Evolutionary conservation across 2,329 filamentous ascomycete genomes (phyloP).

Genomic region (Colletotrichum kahawae): DNA sequence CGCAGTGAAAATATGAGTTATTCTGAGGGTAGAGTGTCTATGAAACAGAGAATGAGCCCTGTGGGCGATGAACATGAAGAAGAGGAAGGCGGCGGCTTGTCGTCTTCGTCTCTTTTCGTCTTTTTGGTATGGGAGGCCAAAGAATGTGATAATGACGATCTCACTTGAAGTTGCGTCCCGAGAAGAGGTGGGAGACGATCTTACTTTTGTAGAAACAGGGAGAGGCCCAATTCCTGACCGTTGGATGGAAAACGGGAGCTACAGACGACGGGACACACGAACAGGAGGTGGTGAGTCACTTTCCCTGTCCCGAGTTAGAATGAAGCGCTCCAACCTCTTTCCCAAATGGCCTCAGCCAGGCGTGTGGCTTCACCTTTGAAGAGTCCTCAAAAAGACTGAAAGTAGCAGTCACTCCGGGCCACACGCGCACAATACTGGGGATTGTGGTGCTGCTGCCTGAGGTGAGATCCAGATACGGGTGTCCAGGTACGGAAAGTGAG

Average conservation of each 20-base stretch:
- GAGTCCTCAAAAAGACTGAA: neutral
- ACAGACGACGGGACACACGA: neutral
- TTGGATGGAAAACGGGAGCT: neutral
- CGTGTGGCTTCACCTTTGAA: neutral
- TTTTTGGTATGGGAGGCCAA: neutral
- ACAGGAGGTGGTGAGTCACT: conserved; percentile 17
- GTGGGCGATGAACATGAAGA: conserved; percentile 5
- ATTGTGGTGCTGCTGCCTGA: neutral
- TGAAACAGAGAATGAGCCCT: neutral
- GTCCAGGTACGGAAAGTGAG: neutral
- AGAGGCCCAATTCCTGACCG: neutral
- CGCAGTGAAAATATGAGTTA: neutral
- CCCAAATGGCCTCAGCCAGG: conserved; percentile 1
- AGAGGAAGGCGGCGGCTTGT: neutral
- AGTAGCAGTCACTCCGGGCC: neutral
- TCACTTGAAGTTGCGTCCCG: neutral
- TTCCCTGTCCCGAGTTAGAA: neutral
- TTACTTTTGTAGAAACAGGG: neutral
- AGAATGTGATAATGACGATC: neutral
- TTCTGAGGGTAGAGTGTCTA: conserved; percentile 2
- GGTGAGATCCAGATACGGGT: neutral
- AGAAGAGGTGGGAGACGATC: neutral
- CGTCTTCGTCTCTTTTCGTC: neutral
- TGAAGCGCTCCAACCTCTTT: neutral
- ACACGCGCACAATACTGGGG: neutral